Base-by-base conservation (phyloP, 352 stramenopile genomes). In the Heterotrichella gracilis region DNA sequence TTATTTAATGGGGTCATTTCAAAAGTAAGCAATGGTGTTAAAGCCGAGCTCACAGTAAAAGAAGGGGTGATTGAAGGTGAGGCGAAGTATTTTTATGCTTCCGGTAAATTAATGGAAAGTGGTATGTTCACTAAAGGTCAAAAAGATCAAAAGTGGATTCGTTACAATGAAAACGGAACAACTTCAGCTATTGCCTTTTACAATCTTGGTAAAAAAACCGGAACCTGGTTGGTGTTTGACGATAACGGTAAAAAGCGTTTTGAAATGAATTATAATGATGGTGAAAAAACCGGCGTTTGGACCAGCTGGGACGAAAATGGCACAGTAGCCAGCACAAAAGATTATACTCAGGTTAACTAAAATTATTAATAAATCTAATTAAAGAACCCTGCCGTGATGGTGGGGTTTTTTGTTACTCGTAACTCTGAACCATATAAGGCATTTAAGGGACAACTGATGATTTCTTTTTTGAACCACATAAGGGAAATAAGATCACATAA, bases 191-290 rank as follows among this genome's bases (percentile, higher is more conserved):
- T 53, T 53, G 32, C 32, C 9, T 53, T 53, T 53, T 53, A 53
- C n/a, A 53, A 53, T 53, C 32, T 53, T 53, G 32, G 32, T 53
- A 53, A 53, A 53, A 53, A 53, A 53, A 53, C 32, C 9, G 32
- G 32, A 53, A 53, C 32, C 32, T 53, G 32, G 32, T n/a, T 53
- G 32, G 32, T 53, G n/a, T 53, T 53, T 53, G 32, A 53, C 32
- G 32, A 53, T 9, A 53, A 53, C 32, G n/a, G n/a, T n/a, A 53
- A 53, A 53, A 53, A 53, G n/a, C 32, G 32, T n/a, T 53, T 53
- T 53, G 32, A 53, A n/a, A 53, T 53, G 32, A 53, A 53, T 53
- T 53, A 53, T 53, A n/a, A 53, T n/a, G n/a, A 53, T 53, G 32
- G 32, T n/a, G 32, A 53, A 53, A 53, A 53, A 53, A 17, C 32